These are phyloP conservation scores for Exophiala xenobiotica DNA, from an alignment of 2,329 filamentous ascomycete genomes.

Conservation along the genomic window DNA sequence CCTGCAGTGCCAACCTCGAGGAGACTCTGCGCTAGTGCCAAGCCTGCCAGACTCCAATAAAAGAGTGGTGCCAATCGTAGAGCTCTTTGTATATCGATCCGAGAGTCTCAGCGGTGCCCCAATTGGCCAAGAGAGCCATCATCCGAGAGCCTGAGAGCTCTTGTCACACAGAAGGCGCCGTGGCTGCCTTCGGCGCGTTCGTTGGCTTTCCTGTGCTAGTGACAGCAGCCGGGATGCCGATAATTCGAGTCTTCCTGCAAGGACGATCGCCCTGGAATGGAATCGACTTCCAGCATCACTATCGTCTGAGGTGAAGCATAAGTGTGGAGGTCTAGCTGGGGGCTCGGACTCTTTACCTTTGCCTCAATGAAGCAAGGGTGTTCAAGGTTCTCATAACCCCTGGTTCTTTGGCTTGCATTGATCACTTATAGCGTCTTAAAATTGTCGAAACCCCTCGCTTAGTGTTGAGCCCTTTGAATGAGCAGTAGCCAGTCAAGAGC, in stretches of 20 bases:
- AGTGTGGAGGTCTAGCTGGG: too few species aligned
- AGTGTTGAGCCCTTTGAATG: too few species aligned
- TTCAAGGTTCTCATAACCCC: background rate
- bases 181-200: background rate
- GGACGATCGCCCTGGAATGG: too few species aligned
- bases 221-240: too few species aligned
- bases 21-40: background rate
- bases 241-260: too few species aligned
- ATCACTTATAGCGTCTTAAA: background rate
- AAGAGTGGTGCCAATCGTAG: background rate
- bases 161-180: background rate
- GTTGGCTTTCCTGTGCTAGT: background rate
- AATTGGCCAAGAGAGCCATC: background rate
- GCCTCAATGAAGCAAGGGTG: background rate
- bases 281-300: too few species aligned
- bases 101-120: too few species aligned
- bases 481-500: constrained; percentile 16
- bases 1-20: background rate
- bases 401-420: background rate
- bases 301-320: too few species aligned
- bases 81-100: too few species aligned
- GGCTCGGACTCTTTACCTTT: too few species aligned
- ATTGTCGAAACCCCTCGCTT: background rate
- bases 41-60: background rate
- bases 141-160: background rate